Percentiles rank a stretch among this genome's conserved stretches.
Conservation (phyloP, 257 asterid genomes). For the Handroanthus guayacan region DNA sequence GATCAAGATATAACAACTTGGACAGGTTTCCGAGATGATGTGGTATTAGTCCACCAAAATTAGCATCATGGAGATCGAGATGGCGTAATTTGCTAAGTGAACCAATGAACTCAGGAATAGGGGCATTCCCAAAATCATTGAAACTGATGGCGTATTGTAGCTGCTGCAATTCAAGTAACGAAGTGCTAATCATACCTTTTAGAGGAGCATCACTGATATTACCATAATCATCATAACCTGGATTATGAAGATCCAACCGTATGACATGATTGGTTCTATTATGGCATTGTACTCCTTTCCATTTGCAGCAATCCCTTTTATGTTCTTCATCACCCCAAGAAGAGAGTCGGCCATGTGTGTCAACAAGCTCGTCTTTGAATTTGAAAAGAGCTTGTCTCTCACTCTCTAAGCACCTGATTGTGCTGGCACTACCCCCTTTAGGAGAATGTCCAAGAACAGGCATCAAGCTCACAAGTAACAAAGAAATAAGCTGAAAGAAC, state of each 20-base stretch:
- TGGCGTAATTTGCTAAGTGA: not conserved
- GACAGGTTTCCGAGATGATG: conserved; percentile 7
- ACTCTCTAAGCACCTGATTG: too few relatives aligned
- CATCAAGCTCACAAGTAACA: not conserved
- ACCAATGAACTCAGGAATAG: conserved; percentile 1
- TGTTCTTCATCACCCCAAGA: too few relatives aligned
- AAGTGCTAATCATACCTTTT: not conserved
- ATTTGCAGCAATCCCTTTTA: too few relatives aligned
- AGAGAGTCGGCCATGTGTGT: too few relatives aligned
- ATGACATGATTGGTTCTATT: conserved; percentile 10
- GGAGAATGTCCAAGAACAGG: not conserved
- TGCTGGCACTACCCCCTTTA: not conserved
- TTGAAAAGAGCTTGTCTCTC: not conserved
- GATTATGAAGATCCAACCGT: not conserved
- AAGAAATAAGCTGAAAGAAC: conserved; percentile 1
- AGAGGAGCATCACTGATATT: not conserved
- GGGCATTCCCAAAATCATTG: not conserved
- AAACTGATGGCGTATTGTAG: not conserved
- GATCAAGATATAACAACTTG: conserved; percentile 24
- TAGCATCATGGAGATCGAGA: conserved; percentile 8
- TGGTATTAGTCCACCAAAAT: not conserved
- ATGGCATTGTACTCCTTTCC: too few relatives aligned
- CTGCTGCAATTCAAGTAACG: conserved; percentile 12
- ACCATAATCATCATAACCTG: not conserved
- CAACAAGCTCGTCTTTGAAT: too few relatives aligned